Evolutionary conservation across 2,329 filamentous ascomycete species (phyloP), one percentile per base, ranked within the genome.

Genomic region (Parascedosporium putredinis): DNA sequence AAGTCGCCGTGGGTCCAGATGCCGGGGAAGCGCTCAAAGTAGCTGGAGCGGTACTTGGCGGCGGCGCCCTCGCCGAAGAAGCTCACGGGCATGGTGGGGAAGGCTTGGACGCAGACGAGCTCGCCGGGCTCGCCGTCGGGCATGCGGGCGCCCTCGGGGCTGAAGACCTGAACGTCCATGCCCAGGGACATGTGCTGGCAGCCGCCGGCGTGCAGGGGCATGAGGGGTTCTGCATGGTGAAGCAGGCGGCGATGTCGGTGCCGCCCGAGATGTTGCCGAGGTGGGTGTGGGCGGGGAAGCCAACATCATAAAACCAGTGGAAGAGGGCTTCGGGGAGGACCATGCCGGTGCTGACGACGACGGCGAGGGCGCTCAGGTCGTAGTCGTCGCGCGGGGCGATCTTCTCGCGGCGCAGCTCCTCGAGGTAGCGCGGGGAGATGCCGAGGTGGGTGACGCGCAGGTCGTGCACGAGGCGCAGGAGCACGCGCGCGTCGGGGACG

Each of bases 1-100:
- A 90, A 91, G 59, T 93, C 88, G 20, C 87, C 87, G 55, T 93
- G 88, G 0, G 85, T 84, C 88, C 87, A 93, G 1, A 86, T 85
- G 50, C 79, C 68, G 5, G 74, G 67, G 66, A 79, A 85, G 45
- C 79, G 75, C 1, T 69, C 73, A 58, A 84, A 85, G 62, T 85
- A 78, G 23, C 79, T 74, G 1, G 69, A 64, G 55, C 71, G 73
- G 64, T 83, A 86, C 53, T 76, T 78, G 3, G 75, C 67, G 0
- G 75, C 75, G 0, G 72, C 73, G 0, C 71, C 64, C 56, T 73
- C 74, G 74, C 81, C 84, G 58, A 86, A 79, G 55, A 68, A 79
- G 38, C 82, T 69, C 6, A 48, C n/a, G 0, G 88, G 87, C 53
- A 88, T 78, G 55, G 87, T 91, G 14, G 88, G 87, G 58, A 93